Evolutionary conservation across 2,329 filamentous ascomycete genomes (phyloP).

Genomic region (Fusarium subtropicale): DNA sequence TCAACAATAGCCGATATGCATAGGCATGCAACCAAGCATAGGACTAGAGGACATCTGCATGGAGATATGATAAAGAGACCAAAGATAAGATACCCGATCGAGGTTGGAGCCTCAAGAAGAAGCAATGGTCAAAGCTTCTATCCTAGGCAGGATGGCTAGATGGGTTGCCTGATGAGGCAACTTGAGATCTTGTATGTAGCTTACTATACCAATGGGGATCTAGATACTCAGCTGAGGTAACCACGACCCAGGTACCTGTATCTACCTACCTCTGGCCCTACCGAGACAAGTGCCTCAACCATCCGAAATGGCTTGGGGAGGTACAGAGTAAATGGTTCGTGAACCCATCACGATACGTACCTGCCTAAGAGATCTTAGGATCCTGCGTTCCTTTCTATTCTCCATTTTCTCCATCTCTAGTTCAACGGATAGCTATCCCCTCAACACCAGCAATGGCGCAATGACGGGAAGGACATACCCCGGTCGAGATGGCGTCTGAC

Average conservation of each 20-base stretch:
- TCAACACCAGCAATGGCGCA: conserved; percentile 22
- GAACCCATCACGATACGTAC: background rate
- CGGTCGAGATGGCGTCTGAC: conserved; percentile 22
- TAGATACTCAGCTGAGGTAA: conserved; percentile 20
- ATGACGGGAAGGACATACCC: conserved; percentile 17
- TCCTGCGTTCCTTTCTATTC: conserved; percentile 4
- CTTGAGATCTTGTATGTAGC: conserved; percentile 35
- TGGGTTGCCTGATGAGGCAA: conserved; percentile 37
- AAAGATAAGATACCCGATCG: conserved; percentile 11
- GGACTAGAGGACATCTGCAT: background rate
- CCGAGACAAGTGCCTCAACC: background rate
- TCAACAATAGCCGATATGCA: background rate
- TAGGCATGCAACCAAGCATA: background rate
- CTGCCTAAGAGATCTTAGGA: background rate
- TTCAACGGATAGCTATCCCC: conserved; percentile 15
- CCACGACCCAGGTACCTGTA: background rate
- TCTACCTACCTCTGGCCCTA: background rate
- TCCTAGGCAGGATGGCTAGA: background rate
- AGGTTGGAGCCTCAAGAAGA: conserved; percentile 15
- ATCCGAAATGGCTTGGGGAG: background rate
- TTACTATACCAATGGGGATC: conserved; percentile 37
- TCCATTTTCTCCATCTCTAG: conserved; percentile 10
- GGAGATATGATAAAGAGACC: background rate
- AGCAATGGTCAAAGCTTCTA: conserved; percentile 33
- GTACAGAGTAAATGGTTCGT: conserved; percentile 5